A percentile compares a stretch with the other conserved stretches of the same genome.
Conservation (phyloP, 1,139 yeast genomes). For the Debaryomyces sp. region DNA sequence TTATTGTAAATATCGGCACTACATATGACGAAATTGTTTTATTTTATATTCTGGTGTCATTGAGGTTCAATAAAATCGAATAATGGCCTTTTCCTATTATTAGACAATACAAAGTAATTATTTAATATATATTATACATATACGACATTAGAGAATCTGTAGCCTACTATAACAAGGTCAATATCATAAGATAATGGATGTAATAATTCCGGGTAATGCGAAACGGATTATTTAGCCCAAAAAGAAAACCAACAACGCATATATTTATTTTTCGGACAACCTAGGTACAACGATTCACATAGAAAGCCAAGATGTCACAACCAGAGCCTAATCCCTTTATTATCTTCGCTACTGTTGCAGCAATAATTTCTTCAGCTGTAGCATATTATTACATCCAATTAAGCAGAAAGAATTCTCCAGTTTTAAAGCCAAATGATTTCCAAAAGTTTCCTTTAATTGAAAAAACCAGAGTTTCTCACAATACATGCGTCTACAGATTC, state of each 20-base stretch:
- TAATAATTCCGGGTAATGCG: constrained; percentile 8
- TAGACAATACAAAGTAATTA: neutral
- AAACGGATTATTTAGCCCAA: neutral
- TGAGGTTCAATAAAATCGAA: neutral
- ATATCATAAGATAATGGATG: neutral
- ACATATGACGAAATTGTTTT: neutral
- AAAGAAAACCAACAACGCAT: constrained; percentile 1
- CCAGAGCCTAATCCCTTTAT: constrained; percentile 42
- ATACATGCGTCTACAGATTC: constrained; percentile 83
- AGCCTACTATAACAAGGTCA: neutral
- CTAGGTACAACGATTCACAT: neutral
- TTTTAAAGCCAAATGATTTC: constrained; percentile 66
- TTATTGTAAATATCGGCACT: neutral
- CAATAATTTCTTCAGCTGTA: constrained; percentile 41
- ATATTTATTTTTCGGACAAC: neutral
- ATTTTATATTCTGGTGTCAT: neutral
- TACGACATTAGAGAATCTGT: neutral
- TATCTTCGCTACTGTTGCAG: constrained; percentile 45
- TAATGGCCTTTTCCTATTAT: neutral
- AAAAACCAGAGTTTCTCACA: constrained; percentile 78
- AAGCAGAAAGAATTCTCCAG: constrained; percentile 48
- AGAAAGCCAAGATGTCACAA: constrained; percentile 9
- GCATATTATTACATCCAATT: constrained; percentile 41
- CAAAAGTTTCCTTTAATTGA: constrained; percentile 82
- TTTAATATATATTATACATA: neutral